Evolutionary conservation across 1,284 basidiomycete species (phyloP), one percentile per base, ranked within the genome.

Genomic region (Inonotus obliquus): DNA sequence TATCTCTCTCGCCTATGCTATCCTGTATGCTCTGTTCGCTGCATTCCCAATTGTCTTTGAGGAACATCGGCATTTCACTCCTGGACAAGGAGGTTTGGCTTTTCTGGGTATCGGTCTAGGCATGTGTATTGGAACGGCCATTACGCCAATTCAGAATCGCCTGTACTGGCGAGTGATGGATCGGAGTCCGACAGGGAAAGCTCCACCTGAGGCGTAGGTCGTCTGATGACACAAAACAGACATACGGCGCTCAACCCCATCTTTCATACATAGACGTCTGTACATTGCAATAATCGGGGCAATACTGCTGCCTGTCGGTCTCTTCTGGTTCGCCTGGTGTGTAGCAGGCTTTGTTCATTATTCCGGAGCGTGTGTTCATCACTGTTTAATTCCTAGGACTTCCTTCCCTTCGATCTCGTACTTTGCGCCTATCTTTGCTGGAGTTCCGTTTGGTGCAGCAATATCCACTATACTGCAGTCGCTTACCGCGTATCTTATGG

Each of bases 51-150:
- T 87, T 63, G 81, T 88, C 6, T 89, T 87, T 70, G 76, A 84
- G 67, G 73, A 79, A 19, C 79, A 81, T 65, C 78, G 82, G 25
- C 79, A 80, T 39, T 90, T 86, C 75, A 80, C 78, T 21, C 73
- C 81, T 0, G 85, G 86, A 4, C 67, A 84, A 66, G 79, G 79
- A 10, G 87, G 87, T 1, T 78, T 88, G 7, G 81, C 85, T 0
- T 89, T 89, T 71, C 75, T 86, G 29, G 86, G 86, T 7, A 79
- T 89, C 53, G 86, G 86, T 0, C 65, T 84, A 11, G 87, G 87
- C 0, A 81, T 86, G 61, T 64, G 81, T 0, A 37, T 79, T 17
- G 80, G 79, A 52, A 78, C 83, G 10, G 75, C 74, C 17, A 67
- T 82, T 3, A 80, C 84, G 19, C 79, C 83, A 1, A 72, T 84